phyloP scores from a whole-genome alignment of 805 yeast species.

The Naumovozyma baii region DNA sequence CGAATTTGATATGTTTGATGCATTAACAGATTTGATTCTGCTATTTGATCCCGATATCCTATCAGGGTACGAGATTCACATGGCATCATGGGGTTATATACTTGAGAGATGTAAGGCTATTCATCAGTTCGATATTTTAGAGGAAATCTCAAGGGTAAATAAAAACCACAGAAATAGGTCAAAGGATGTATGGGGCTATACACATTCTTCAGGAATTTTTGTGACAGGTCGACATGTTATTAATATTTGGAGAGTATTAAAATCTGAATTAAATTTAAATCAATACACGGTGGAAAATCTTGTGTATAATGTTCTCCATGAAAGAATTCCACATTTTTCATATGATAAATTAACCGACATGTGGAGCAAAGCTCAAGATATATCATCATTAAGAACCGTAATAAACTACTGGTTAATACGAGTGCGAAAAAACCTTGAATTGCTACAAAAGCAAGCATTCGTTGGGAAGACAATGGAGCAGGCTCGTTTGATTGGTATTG shows the following conservation, averaged over 20 bases:
- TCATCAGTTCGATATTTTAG: conserved; percentile 45
- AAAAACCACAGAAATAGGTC: conserved; percentile 40
- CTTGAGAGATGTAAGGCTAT: conserved; percentile 47
- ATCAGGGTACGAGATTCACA: conserved; percentile 75
- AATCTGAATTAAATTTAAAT: conserved; percentile 51
- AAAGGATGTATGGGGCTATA: conserved; percentile 71
- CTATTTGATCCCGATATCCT: conserved; percentile 78
- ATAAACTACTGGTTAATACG: conserved; percentile 40
- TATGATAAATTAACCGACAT: conserved; percentile 40
- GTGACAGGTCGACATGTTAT: conserved; percentile 76
- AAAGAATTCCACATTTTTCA: conserved; percentile 54
- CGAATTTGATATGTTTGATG: conserved; percentile 54
- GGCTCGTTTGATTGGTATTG: conserved; percentile 79
- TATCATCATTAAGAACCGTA: conserved; percentile 32
- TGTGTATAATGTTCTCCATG: conserved; percentile 56
- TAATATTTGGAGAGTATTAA: conserved; percentile 73
- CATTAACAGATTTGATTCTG: conserved; percentile 46
- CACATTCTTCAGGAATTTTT: conserved; percentile 59
- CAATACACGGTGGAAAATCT: conserved; percentile 73
- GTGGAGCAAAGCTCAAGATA: conserved; percentile 27
- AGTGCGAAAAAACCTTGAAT: conserved; percentile 32
- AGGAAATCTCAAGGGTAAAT: conserved; percentile 51
- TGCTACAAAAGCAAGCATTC: conserved; percentile 54
- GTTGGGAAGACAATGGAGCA: conserved; percentile 68
- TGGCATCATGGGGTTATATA: conserved; percentile 83